phyloP scores from a whole-genome alignment of 768 basidiomycete species.

The Galerina sulciceps region DNA sequence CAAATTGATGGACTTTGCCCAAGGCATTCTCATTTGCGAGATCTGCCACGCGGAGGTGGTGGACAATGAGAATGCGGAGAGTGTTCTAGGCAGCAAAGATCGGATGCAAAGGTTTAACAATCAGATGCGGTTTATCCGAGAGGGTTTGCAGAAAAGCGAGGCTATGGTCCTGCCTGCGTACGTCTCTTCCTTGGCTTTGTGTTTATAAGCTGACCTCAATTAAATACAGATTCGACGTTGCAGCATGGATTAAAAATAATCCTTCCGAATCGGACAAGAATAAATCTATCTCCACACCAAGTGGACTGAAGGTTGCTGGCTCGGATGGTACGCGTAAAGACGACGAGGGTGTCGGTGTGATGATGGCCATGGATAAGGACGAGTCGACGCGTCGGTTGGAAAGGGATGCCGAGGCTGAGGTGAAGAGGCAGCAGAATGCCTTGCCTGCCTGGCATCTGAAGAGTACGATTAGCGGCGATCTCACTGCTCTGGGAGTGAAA shows the following conservation, averaged over 20 bases:
- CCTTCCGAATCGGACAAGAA: slow-evolving; percentile 66
- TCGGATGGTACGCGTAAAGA: slow-evolving; percentile 61
- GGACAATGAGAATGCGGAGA: slow-evolving; percentile 91
- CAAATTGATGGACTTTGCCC: slow-evolving; percentile 74
- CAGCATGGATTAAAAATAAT: slow-evolving; percentile 79
- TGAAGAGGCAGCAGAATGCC: slow-evolving; percentile 88
- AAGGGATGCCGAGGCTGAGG: slow-evolving; percentile 79
- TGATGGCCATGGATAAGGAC: slow-evolving; percentile 90
- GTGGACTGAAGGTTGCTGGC: slow-evolving; percentile 76
- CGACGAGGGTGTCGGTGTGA: slow-evolving; percentile 82
- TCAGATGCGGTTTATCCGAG: slow-evolving; percentile 86
- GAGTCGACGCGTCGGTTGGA: slow-evolving; percentile 74
- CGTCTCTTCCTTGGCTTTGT: slow-evolving; percentile 31
- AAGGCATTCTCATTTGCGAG: slow-evolving; percentile 80
- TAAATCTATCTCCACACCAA: slow-evolving; percentile 51
- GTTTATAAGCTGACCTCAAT: not conserved
- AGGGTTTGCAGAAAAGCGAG: slow-evolving; percentile 89
- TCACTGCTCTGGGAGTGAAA: slow-evolving; percentile 84
- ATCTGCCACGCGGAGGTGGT: slow-evolving; percentile 85
- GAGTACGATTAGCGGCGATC: slow-evolving; percentile 92
- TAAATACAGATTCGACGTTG: slow-evolving; percentile 73
- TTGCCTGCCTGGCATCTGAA: slow-evolving; percentile 95
- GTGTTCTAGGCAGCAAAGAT: slow-evolving; percentile 84
- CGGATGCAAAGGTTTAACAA: slow-evolving; percentile 95
- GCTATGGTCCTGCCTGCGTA: slow-evolving; percentile 84